phyloP scores from a whole-genome alignment of 108 stramenopile genomes.

The Skeletonema marinoi region DNA sequence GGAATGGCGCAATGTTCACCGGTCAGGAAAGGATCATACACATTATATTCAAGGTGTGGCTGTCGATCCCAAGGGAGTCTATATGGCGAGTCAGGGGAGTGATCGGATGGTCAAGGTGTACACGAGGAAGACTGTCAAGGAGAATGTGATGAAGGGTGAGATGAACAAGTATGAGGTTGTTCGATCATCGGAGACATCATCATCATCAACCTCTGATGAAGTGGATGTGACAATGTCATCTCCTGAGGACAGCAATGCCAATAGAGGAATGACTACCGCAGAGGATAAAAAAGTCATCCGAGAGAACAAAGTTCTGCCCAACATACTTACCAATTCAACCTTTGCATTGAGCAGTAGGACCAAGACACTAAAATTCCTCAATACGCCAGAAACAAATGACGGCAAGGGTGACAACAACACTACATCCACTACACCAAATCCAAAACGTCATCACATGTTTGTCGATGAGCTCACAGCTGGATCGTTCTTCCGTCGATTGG shows the following conservation, averaged over 20 bases:
- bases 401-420: conserved; percentile 7
- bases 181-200: neutral
- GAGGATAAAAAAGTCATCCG: conserved; percentile 19
- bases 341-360: conserved; percentile 39
- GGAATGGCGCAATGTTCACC: conserved; percentile 65
- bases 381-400: neutral
- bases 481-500: conserved; percentile 91
- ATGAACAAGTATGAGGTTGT: conserved; percentile 49
- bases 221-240: conserved; percentile 10
- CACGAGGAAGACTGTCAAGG: conserved; percentile 58
- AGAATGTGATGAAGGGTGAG: conserved; percentile 45
- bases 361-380: conserved; percentile 46
- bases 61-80: conserved; percentile 85
- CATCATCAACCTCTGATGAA: conserved; percentile 2
- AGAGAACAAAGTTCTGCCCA: conserved; percentile 17
- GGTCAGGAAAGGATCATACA: conserved; percentile 70
- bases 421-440: neutral
- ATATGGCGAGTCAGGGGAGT: conserved; percentile 84
- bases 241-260: neutral
- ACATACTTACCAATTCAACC: conserved; percentile 14
- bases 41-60: conserved; percentile 90
- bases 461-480: conserved; percentile 88
- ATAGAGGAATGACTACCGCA: conserved; percentile 3
- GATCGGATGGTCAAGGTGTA: conserved; percentile 87
- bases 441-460: conserved; percentile 66